phyloP scores from a whole-genome alignment of 179 eudicot genomes.

The Gypsophila paniculata region DNA sequence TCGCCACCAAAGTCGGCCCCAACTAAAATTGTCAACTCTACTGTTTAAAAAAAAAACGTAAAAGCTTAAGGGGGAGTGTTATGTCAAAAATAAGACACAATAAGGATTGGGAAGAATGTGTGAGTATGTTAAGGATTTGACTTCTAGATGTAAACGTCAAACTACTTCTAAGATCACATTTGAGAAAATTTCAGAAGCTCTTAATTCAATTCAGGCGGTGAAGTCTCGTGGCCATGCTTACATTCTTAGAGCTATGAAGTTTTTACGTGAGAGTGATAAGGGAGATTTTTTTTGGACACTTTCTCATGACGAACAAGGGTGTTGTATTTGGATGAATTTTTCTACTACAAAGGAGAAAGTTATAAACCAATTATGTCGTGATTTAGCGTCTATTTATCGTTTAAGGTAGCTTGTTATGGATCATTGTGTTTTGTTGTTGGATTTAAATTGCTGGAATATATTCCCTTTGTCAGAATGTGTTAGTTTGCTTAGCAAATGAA shows the following conservation, averaged over 20 bases:
- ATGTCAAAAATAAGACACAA: too few species aligned
- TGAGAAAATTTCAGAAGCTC: not conserved
- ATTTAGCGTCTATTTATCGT: too few species aligned
- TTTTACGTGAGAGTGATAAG: not conserved
- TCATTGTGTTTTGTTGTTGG: too few species aligned
- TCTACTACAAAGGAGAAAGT: not conserved
- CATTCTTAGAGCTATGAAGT: not conserved
- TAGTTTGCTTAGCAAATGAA: too few species aligned
- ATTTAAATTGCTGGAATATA: too few species aligned
- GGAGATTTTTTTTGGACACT: not conserved
- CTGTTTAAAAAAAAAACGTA: too few species aligned
- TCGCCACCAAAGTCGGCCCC: not conserved
- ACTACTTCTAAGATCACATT: not conserved
- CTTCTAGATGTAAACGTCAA: not conserved
- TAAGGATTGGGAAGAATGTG: too few species aligned
- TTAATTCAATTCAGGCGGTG: not conserved
- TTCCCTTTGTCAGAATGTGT: too few species aligned
- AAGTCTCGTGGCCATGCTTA: not conserved
- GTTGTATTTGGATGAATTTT: not conserved
- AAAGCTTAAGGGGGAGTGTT: too few species aligned
- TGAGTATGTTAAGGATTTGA: too few species aligned
- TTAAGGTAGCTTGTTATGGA: not conserved
- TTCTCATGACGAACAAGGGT: not conserved
- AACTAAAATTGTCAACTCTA: not conserved
- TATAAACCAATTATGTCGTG: not conserved